A percentile compares a stretch with the other conserved stretches of the same genome.
Evolutionary conservation across 2,329 filamentous ascomycete genomes (phyloP).

Genomic region (Xylariaceae sp.): DNA sequence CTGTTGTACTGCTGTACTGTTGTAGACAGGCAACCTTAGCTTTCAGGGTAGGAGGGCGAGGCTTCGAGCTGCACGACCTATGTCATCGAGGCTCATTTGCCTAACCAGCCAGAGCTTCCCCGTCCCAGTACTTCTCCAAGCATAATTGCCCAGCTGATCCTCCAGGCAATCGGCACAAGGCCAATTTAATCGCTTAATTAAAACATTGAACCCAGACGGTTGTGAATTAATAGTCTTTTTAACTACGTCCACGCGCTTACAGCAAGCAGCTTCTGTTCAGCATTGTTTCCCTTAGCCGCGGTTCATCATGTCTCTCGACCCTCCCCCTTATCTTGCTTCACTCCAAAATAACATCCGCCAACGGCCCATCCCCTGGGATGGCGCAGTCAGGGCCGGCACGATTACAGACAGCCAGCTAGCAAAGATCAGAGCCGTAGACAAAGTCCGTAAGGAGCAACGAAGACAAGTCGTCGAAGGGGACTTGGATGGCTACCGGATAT

Average conservation of each 20-base stretch:
- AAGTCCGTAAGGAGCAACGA: slow-evolving; percentile 87
- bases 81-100: not conserved
- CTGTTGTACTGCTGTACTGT: no score
- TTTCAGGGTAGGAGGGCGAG: not conserved
- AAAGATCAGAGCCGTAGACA: slow-evolving; percentile 95
- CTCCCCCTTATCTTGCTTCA: slow-evolving; percentile 76
- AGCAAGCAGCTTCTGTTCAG: no score
- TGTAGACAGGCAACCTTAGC: not conserved
- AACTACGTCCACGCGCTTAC: no score
- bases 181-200: no score
- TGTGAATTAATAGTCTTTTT: no score
- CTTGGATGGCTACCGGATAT: slow-evolving; percentile 68
- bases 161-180: no score
- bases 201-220: no score
- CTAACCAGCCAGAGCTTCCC: not conserved
- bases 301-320: slow-evolving; percentile 75
- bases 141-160: slow-evolving; percentile 13
- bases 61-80: not conserved
- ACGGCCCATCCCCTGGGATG: slow-evolving; percentile 95
- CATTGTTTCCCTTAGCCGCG: slow-evolving; percentile 13
- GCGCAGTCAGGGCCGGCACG: slow-evolving; percentile 85
- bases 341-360: slow-evolving; percentile 96
- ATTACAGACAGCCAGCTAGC: slow-evolving; percentile 90
- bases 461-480: slow-evolving; percentile 76
- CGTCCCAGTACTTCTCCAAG: not conserved